Conservation (phyloP, 371 early-diverging fungal genomes). For the Lichtheimia ornata region DNA sequence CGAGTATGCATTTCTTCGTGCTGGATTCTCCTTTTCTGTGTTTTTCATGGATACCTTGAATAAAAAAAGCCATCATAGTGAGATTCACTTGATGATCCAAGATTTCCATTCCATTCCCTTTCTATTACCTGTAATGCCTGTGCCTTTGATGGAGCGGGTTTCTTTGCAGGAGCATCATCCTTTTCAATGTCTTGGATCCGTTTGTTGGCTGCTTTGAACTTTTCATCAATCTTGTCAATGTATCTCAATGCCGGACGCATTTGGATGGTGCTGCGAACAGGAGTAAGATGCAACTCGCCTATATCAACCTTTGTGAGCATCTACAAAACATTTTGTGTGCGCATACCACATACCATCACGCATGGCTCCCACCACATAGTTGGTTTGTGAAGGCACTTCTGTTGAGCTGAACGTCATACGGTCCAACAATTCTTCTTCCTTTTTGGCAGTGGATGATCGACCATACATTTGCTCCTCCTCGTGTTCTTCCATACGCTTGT, state of each 20-base stretch:
- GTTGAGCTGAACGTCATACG: conserved; percentile 77
- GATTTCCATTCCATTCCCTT: not conserved
- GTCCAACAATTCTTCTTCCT: conserved; percentile 65
- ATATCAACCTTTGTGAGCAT: not conserved
- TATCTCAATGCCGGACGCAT: conserved; percentile 85
- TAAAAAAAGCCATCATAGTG: not conserved
- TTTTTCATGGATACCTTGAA: conserved; percentile 54
- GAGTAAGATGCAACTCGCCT: conserved; percentile 85
- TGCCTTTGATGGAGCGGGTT: conserved; percentile 47
- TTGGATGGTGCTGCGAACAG: conserved; percentile 72
- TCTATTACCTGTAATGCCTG: conserved; percentile 57
- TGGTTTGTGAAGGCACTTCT: conserved; percentile 75
- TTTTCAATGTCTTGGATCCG: conserved; percentile 68
- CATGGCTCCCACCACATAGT: conserved; percentile 79
- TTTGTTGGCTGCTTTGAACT: conserved; percentile 73
- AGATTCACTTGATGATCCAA: not conserved
- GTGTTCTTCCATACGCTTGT: conserved; percentile 53
- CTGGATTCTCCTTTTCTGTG: conserved; percentile 52
- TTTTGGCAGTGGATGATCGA: conserved; percentile 21
- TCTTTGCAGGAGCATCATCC: conserved; percentile 56
- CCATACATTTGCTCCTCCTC: conserved; percentile 45
- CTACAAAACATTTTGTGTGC: not conserved
- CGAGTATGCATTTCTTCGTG: conserved; percentile 57
- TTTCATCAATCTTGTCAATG: conserved; percentile 86
- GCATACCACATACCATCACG: conserved; percentile 58